phyloP scores from a whole-genome alignment of 805 yeast genomes.

The Pichia heedii region DNA sequence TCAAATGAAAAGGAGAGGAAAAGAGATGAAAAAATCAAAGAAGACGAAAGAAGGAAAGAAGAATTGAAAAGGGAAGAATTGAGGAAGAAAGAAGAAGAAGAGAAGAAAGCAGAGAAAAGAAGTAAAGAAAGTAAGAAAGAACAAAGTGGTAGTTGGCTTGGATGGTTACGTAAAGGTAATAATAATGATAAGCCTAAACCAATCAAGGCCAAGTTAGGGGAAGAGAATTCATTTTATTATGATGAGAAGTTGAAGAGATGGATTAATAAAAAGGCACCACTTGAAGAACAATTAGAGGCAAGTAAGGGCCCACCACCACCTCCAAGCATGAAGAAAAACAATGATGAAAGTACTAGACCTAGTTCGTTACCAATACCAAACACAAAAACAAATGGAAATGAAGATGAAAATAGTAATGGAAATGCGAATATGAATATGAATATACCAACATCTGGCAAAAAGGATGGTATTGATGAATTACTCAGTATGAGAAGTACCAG shows the following conservation, averaged over 20 bases:
- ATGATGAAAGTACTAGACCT: conserved; percentile 13
- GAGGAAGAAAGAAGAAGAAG: conserved; percentile 29
- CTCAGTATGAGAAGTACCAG: conserved; percentile 21
- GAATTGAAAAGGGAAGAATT: conserved; percentile 26
- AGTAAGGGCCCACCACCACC: conserved; percentile 69
- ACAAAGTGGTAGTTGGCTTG: conserved; percentile 35
- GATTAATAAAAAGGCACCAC: conserved; percentile 63
- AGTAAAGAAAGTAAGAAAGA: conserved; percentile 15
- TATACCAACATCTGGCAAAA: no score
- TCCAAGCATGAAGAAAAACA: conserved; percentile 32
- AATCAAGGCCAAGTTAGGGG: conserved; percentile 79
- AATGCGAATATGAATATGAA: no score
- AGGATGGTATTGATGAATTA: conserved; percentile 24
- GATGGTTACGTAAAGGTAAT: conserved; percentile 51
- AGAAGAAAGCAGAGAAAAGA: conserved; percentile 11
- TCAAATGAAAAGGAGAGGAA: conserved; percentile 38
- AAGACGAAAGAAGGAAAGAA: conserved; percentile 19
- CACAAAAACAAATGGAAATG: neutral
- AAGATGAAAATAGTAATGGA: no score
- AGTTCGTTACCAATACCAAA: conserved; percentile 24
- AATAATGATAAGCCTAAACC: conserved; percentile 62
- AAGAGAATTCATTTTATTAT: conserved; percentile 60
- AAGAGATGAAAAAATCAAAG: conserved; percentile 8
- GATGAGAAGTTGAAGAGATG: conserved; percentile 82
- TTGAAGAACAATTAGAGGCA: conserved; percentile 51